Conservation (phyloP, 768 basidiomycete genomes). For the Collybiopsis luxurians region DNA sequence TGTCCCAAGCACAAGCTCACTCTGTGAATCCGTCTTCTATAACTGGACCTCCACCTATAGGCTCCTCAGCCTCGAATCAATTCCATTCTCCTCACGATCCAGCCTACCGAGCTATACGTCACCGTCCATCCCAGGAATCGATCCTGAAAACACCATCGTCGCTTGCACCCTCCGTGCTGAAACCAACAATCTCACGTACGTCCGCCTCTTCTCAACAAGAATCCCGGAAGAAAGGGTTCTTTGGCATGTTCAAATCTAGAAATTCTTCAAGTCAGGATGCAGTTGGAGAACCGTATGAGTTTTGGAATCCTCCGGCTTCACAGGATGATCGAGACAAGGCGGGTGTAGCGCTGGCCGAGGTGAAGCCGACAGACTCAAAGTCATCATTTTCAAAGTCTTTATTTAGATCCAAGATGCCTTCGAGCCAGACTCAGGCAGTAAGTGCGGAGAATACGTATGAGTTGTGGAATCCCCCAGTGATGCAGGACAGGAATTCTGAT, state of each 20-base stretch:
- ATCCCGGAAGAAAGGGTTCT: constrained; percentile 33
- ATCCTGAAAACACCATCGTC: constrained; percentile 66
- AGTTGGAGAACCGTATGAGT: background rate
- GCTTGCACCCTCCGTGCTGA: constrained; percentile 48
- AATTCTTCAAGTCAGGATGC: background rate
- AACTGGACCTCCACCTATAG: background rate
- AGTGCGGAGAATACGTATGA: background rate
- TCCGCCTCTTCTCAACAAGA: constrained; percentile 37
- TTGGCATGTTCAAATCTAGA: constrained; percentile 31
- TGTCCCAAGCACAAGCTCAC: background rate
- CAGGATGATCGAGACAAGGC: background rate
- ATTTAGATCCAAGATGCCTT: constrained; percentile 22
- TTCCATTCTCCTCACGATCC: background rate
- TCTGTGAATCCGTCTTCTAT: background rate
- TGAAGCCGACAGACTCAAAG: background rate
- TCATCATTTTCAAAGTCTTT: constrained; percentile 8
- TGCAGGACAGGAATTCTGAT: background rate
- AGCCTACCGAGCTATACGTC: constrained; percentile 24
- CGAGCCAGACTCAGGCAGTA: background rate
- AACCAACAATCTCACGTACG: constrained; percentile 37
- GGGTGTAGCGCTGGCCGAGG: background rate
- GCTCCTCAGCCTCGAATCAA: too few relatives aligned
- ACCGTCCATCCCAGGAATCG: constrained; percentile 44
- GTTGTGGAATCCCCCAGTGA: background rate
- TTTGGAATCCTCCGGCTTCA: background rate